Base-by-base conservation (phyloP, 208 protist genomes). In the Leptomonas seymouri region DNA sequence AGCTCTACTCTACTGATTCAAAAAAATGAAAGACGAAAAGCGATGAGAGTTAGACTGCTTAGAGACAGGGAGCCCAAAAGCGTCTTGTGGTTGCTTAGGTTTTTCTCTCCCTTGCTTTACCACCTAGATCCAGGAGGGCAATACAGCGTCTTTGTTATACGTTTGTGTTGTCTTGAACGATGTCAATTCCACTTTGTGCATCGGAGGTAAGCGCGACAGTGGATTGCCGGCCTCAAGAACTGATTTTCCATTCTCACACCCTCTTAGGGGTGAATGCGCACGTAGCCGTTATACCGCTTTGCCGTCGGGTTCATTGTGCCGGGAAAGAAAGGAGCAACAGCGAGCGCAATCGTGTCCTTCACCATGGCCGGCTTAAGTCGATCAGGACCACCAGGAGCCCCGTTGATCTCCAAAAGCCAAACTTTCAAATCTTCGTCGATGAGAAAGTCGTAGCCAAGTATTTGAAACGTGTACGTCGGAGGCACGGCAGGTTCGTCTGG, bases 401-500 rank as follows among this genome's bases (percentile, higher is more conserved):
- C 92, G 78, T 97, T 97, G 66, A 97, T 94, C 84, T 97, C 91
- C 36, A 96, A 72, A 15, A 97, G 79, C 64, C 80, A 78, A 4
- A 97, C 87, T 27, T 74, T 75, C 51, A 95, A 58, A 31, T 85
- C 73, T 16, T 87, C 90, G 49, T 95, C 87, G 23, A 97, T 76
- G 31, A 97, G 77, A 51, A 97, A 71, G 66, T 97, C 94, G 65
- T 95, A 97, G 27, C 94, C 94, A 54, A 97, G 93, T 3, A 97
- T 67, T 58, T 97, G 94, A 54, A 97, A 97, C 28, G 86, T 91
- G 15, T 77, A 64, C 54, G 86, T 93, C 7, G 81, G 82, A 12
- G 76, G 62, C 0, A 81, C 74, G 3, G 72, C 49, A 1, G 78
- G 67, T 58, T 87, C 85, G 6, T 60, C 56, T 0, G 86, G 84